Percentiles rank a stretch among this genome's conserved stretches.
Conservation (phyloP, 129 eudicot species). For the carrot (Daucus carota) region DNA sequence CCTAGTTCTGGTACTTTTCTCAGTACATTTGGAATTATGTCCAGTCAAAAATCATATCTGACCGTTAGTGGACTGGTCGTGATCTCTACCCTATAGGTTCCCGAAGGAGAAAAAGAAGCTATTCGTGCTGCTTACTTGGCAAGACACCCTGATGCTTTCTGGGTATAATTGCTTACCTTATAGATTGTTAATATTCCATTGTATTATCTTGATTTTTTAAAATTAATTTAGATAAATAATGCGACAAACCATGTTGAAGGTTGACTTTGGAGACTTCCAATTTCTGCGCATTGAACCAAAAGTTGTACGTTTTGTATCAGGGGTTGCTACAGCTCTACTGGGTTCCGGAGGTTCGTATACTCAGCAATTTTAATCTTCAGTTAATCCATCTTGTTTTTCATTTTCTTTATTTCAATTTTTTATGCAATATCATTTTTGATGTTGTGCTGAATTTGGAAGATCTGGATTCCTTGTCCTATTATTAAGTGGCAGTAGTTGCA, state of each 20-base stretch:
- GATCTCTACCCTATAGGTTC: conserved; percentile 35
- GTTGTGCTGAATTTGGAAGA: conserved; percentile 1
- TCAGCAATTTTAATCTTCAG: background rate
- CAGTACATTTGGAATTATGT: background rate
- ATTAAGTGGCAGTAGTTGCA: no score
- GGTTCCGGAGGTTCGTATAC: conserved; percentile 91
- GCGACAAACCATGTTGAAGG: conserved; percentile 38
- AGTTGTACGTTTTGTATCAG: conserved; percentile 90
- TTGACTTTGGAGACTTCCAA: conserved; percentile 98
- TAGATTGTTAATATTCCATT: conserved; percentile 3
- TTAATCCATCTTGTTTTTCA: background rate
- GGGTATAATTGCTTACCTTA: conserved; percentile 41
- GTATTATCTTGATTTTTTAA: conserved; percentile 4
- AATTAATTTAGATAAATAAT: conserved; percentile 6
- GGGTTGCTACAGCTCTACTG: conserved; percentile 90
- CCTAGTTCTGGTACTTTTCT: conserved; percentile 1
- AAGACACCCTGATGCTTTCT: conserved; percentile 87
- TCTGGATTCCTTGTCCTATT: background rate
- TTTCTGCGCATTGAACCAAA: conserved; percentile 87
- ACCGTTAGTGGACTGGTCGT: conserved; percentile 1
- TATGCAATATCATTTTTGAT: background rate
- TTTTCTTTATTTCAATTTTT: background rate
- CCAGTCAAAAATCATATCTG: conserved; percentile 7
- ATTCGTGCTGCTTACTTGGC: conserved; percentile 80
- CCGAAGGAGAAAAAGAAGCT: conserved; percentile 48